Base-by-base conservation (phyloP, 345 rosid species). In the Sonneratia caseolaris region DNA sequence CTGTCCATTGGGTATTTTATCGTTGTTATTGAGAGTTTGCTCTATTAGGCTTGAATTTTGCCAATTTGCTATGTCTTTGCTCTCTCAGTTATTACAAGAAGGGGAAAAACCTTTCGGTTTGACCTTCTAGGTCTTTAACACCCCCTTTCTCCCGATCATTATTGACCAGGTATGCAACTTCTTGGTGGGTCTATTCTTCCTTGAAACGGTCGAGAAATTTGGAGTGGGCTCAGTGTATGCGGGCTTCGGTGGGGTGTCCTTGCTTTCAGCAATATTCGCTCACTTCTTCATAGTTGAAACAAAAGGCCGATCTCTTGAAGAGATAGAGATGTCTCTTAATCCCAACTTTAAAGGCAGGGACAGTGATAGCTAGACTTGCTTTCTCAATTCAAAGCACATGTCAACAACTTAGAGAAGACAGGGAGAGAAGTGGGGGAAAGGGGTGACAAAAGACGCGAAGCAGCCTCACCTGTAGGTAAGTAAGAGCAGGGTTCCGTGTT, bases 111-210 rank as follows among this genome's bases (percentile, higher is more conserved):
- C 0, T 18, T 57, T 24, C 64, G 0, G 7, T n/a, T n/a, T 57
- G 22, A 24, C 21, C 22, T 57, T 47, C 27, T 32, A 37, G 35
- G 32, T 59, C 59, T 37, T 18, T 22, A 36, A 14, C 43, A 27
- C 51, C 47, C 55, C 15, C 36, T 71, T 71, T 51, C 70, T 48
- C 4, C 18, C 67, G 7, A 19, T 35, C 62, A 49, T 66, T 56
- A 37, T 21, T 24, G 36, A 32, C 27, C 45, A 91, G 93, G 88
- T 86, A 36, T 91, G 92, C 72, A 91, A 87, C 74, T 88, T 91
- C 84, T 72, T 91, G 84, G 89, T 88, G 76, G 97, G 97, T 40
- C 81, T 91, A 6, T 87, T 87, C 79, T 87, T 91, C 81, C 87
- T 89, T 5, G 86, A 91, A 80, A 66, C 86, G 66, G 79, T 82